Base-by-base conservation (phyloP, 1,284 basidiomycete genomes). In the Takashimella tepidaria region DNA sequence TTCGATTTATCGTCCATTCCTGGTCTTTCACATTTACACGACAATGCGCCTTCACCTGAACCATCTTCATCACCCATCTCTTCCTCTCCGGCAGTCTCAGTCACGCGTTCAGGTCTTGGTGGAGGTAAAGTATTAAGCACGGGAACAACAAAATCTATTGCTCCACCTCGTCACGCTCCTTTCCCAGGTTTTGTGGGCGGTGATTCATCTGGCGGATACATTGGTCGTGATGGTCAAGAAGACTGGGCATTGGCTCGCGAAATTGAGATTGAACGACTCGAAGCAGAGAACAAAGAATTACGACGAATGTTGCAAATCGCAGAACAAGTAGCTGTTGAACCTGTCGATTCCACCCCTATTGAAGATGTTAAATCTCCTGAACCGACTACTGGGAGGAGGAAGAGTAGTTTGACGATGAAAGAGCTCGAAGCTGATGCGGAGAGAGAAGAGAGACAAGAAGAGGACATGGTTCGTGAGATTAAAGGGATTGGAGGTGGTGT, bases 171-270 rank as follows among this genome's bases (percentile, higher is more conserved):
- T 41, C 60, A 59, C 3, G 25, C 57, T 3, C 55, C 50, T 24
- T 72, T 70, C 45, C 64, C 61, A 0, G 72, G 72, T 11, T 70
- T 62, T 49, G 45, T 66, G 41, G 69, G 69, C 21, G 31, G 10
- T 16, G n/a, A n/a, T n/a, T 54, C 67, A 1, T 63, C 58, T 5
- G 71, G 74, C 13, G 74, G 76, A 5, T 75, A 74, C 56, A 56
- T 62, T 4, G 70, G 70, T 10, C 73, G 66, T 27, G 72, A 64
- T 43, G 74, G 71, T 10, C 73, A 80, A 44, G 77, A 79, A 21
- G 90, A 95, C 74, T 92, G 91, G 88, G 84, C 87, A 0, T 61
- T 86, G 54, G 88, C 91, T 70, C 81, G 92, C 55, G 92, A 95
- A 70, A 78, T 78, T 61, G 90, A 95, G 77, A 87, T 93, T 54